Evolutionary conservation across 176 grass and related monocot genomes (phyloP), one percentile per base, ranked within the genome.

Genomic region (Oryza glaberrima): DNA sequence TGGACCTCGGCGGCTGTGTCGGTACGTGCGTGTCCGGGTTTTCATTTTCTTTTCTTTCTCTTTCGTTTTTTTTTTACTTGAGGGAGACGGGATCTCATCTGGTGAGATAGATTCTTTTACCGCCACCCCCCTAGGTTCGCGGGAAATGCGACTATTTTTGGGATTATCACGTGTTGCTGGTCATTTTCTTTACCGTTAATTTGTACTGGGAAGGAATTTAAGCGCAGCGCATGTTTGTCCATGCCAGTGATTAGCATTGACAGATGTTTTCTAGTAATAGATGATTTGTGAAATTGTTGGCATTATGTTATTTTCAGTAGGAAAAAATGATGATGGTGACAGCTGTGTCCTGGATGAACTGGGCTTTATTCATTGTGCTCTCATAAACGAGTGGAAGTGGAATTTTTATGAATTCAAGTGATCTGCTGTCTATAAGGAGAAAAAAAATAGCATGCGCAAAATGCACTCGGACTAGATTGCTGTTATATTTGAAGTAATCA

Each of bases 1-100:
- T 49, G 26, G 41, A 8, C 73, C 72, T 77, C 65, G 30, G 40
- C 17, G 65, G 51, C 80, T 11, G 66, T 88, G 80, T 81, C 86
- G 22, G 86, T 82, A 88, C 79, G 75, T 75, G 47, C 61, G 88
- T 83, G 40, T 49, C 61, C 75, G 49, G 68, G 67, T 73, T 67
- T 83, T 74, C 25, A 5, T 63, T 63, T 65, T 68, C 22, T 19
- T 32, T 76, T 63, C 20, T 34, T n/a, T 4, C 3, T 9, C 7
- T 44, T 44, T 44, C 43, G 43, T 45, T 72, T 43, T n/a, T 5
- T 67, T 67, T 67, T 69, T 35, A 51, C 45, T 73, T 86, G 26
- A 48, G 25, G 34, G 41, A 38, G 58, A 90, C 56, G 82, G 61
- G 77, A 65, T 83, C 67, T 83, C 73, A 58, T 51, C 63, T 20